Conservation (phyloP, 768 basidiomycete genomes). For the Chalciporus sphaerocephalus region DNA sequence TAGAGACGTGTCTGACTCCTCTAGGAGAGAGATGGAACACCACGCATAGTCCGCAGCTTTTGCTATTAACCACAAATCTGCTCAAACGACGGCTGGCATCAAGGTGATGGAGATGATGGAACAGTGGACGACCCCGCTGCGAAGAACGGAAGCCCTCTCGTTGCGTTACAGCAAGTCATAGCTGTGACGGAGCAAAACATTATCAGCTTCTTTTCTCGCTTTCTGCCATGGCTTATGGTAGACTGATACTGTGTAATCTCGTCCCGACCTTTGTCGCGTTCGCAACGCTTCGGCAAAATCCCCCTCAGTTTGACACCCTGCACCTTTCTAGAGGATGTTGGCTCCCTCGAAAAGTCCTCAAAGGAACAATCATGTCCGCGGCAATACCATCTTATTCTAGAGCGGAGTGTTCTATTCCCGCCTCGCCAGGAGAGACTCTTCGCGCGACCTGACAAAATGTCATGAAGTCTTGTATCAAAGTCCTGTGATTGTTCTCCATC, state of each 20-base stretch:
- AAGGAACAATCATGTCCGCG: background rate
- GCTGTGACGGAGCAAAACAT: conserved; percentile 13
- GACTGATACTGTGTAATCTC: conserved; percentile 1
- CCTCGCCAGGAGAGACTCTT: background rate
- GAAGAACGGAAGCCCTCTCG: background rate
- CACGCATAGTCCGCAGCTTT: conserved; percentile 4
- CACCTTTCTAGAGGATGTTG: conserved; percentile 5
- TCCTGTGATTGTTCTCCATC: conserved; percentile 47
- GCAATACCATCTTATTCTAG: conserved; percentile 25
- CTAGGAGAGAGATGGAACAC: conserved; percentile 7
- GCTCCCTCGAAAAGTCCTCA: conserved; percentile 3
- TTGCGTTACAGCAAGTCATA: conserved; percentile 23
- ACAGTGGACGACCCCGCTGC: background rate
- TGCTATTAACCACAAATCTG: conserved; percentile 1
- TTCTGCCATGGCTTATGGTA: conserved; percentile 28
- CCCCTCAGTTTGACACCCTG: conserved; percentile 10
- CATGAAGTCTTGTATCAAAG: conserved; percentile 51
- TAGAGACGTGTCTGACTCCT: conserved; percentile 2
- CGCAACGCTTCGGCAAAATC: conserved; percentile 10
- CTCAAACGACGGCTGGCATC: background rate
- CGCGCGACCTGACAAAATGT: conserved; percentile 27
- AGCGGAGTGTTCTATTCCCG: background rate
- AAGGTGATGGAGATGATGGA: background rate
- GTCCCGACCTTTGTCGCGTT: conserved; percentile 31
- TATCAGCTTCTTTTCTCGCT: conserved; percentile 27